phyloP scores from a whole-genome alignment of 2,329 filamentous ascomycete species.

The Alternaria sp. region DNA sequence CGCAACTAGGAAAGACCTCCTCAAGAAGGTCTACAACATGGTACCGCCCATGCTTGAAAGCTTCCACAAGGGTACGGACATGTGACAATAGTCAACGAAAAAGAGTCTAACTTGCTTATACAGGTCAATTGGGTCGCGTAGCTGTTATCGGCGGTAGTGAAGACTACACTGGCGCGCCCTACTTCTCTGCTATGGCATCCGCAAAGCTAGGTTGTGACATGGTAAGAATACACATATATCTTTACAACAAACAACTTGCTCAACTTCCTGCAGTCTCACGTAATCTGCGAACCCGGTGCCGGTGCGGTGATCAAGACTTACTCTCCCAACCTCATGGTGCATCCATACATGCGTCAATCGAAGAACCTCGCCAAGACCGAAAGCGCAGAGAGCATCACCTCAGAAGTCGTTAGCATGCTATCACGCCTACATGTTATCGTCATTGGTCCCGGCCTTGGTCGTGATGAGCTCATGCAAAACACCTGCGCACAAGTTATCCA shows the following conservation, averaged over 20 bases:
- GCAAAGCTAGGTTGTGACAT: slow-evolving; percentile 90
- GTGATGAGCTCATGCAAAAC: slow-evolving; percentile 88
- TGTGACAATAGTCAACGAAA: neutral
- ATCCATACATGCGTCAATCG: slow-evolving; percentile 89
- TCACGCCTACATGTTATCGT: slow-evolving; percentile 90
- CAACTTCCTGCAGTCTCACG: slow-evolving; percentile 71
- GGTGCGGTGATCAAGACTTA: slow-evolving; percentile 92
- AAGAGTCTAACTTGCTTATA: slow-evolving; percentile 22
- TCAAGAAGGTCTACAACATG: slow-evolving; percentile 85
- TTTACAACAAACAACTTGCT: slow-evolving; percentile 18
- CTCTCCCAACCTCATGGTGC: slow-evolving; percentile 98
- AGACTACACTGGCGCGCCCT: slow-evolving; percentile 96
- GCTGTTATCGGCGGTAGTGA: slow-evolving; percentile 94
- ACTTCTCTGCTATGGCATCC: slow-evolving; percentile 97
- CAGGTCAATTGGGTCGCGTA: slow-evolving; percentile 90
- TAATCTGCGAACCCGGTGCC: slow-evolving; percentile 93
- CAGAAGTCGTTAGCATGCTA: slow-evolving; percentile 79
- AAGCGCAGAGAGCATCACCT: slow-evolving; percentile 69
- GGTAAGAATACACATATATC: slow-evolving; percentile 60
- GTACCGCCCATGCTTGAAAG: slow-evolving; percentile 93
- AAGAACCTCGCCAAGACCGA: slow-evolving; percentile 65
- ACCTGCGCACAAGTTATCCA: slow-evolving; percentile 81
- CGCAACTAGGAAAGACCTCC: slow-evolving; percentile 74
- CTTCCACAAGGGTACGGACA: slow-evolving; percentile 87
- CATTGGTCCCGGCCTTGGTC: slow-evolving; percentile 88